Evolutionary conservation across 257 asterid genomes (phyloP), one percentile per base, ranked within the genome.

Genomic region (Solanum microdontum): DNA sequence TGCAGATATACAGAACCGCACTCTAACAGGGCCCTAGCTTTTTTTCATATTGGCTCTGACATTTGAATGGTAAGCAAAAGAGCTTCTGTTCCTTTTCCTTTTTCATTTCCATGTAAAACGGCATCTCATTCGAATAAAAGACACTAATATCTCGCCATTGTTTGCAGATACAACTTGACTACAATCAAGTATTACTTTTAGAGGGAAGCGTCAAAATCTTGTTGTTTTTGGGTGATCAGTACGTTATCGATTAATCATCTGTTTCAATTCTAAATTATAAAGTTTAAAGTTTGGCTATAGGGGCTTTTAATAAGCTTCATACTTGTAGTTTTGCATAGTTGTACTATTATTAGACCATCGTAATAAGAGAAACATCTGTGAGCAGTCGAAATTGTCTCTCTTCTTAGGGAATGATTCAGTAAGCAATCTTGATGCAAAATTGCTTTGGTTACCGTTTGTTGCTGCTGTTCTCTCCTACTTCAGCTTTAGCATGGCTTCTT

Each of bases 1-100:
- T 91, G 87, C 91, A 48, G 98, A 97, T 39, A 95, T 97, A 86
- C 92, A 86, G 88, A 88, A 84, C 79, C 94, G 93, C 86, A 87
- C 94, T 74, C 73, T 69, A 23, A 68, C 85, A 11, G 86, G 82
- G 62, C 48, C 93, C 19, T 90, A 83, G 88, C 84, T 80, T 33
- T 39, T 40, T 37, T 68, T 8, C 37, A 2, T 39, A 37, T 55
- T 33, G 55, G 21, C 82, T 66, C 80, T 39, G 66, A 4, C 40
- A 85, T 40, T 24, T 70, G 68, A 40, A 23, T 30, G 87, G 87
- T 40, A 70, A 85, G 87, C 11, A 43, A 26, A 85, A 70, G 68
- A 45, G 32, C 39, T 13, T 80, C 40, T 45, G 2, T 80, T 45
- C 85, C 6, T 45, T 26, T 21, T 84, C 32, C 62, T 66, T 84